These are phyloP conservation scores for Akanthomyces dipterigenus DNA, from an alignment of 2,329 filamentous ascomycete genomes.

Conservation along the genomic window DNA sequence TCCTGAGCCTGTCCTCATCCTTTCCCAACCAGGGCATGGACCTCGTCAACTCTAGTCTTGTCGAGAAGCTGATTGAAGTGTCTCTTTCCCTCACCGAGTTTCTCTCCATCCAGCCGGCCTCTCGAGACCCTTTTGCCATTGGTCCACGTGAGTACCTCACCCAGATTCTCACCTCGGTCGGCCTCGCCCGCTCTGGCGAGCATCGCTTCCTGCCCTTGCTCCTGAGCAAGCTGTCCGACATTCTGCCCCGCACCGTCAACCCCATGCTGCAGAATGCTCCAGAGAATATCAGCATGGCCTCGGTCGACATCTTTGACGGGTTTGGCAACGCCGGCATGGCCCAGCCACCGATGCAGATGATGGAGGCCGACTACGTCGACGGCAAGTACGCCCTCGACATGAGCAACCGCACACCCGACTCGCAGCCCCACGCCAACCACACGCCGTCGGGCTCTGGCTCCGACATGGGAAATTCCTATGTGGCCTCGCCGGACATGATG, in stretches of 20 bases:
- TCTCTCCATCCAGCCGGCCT: conserved; percentile 56
- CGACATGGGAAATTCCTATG: conserved; percentile 43
- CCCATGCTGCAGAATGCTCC: conserved; percentile 55
- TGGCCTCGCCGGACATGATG: conserved; percentile 46
- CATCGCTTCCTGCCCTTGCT: conserved; percentile 72
- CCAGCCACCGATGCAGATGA: conserved; percentile 39
- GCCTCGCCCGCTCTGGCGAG: conserved; percentile 66
- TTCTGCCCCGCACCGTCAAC: conserved; percentile 55
- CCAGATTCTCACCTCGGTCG: conserved; percentile 60
- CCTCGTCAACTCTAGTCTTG: conserved; percentile 65
- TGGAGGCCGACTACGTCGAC: conserved; percentile 42
- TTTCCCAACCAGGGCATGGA: conserved; percentile 70
- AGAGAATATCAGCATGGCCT: conserved; percentile 45
- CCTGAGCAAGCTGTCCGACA: conserved; percentile 66
- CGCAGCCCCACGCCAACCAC: conserved; percentile 25
- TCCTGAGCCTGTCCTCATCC: conserved; percentile 60
- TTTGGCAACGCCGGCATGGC: conserved; percentile 58
- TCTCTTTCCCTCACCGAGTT: conserved; percentile 68
- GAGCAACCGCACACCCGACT: conserved; percentile 28
- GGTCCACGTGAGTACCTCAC: conserved; percentile 69
- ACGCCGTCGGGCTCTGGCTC: conserved; percentile 21
- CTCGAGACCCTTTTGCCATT: conserved; percentile 54
- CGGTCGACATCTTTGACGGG: conserved; percentile 59
- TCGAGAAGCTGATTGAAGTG: conserved; percentile 76
- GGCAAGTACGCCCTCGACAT: conserved; percentile 32